These are phyloP conservation scores for Dendrostoma leiphaemia DNA, from an alignment of 2,329 filamentous ascomycete genomes.

Conservation along the genomic window DNA sequence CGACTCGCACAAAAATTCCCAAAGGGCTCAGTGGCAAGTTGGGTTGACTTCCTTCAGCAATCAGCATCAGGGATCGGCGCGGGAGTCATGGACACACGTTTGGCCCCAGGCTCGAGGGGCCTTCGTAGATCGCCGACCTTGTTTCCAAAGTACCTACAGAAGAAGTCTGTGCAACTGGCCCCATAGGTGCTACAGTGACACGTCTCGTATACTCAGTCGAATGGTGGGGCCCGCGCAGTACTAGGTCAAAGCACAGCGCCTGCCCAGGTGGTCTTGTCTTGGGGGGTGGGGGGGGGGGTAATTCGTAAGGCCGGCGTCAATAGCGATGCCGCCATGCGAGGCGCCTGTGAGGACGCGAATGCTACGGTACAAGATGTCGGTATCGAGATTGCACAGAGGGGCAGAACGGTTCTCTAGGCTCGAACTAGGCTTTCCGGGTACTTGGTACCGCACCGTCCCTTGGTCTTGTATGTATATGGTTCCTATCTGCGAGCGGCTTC, in stretches of 20 bases:
- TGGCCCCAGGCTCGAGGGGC: not conserved
- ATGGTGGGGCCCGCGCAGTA: not conserved
- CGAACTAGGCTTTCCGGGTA: not conserved
- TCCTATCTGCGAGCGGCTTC: not conserved
- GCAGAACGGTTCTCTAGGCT: constrained; percentile 3
- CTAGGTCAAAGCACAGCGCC: not conserved
- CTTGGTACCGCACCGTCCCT: not conserved
- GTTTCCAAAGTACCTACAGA: too few relatives aligned
- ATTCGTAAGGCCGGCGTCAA: not conserved
- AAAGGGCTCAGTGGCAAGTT: too few relatives aligned
- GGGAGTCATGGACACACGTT: too few relatives aligned
- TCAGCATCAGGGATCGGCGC: too few relatives aligned
- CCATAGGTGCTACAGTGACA: not conserved
- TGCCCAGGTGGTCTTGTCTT: too few relatives aligned
- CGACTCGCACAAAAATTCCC: not conserved
- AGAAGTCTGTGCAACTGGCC: not conserved
- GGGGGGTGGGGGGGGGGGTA: too few relatives aligned
- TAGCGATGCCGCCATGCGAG: not conserved
- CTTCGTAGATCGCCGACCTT: not conserved
- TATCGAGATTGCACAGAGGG: constrained; percentile 8
- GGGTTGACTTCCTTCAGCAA: not conserved
- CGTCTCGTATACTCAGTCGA: constrained; percentile 9
- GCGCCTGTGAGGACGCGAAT: too few relatives aligned
- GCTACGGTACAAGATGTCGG: not conserved
- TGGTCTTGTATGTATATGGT: too few relatives aligned